Base-by-base conservation (phyloP, 495 filamentous ascomycete species). In the Penicillium arizonense region DNA sequence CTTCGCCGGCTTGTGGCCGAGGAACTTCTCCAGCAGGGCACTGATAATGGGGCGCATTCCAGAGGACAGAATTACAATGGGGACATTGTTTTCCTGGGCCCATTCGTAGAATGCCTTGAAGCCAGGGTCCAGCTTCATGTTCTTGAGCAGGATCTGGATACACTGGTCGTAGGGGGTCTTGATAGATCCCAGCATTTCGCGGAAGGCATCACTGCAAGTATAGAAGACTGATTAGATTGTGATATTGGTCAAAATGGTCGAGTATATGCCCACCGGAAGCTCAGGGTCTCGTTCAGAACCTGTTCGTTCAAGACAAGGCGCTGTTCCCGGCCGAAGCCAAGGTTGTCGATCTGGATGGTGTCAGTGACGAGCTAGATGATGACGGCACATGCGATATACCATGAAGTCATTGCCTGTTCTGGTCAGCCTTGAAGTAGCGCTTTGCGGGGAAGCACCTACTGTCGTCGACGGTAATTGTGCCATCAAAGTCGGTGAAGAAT, bases 401-500 rank as follows among this genome's bases (percentile, higher is more conserved):
- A 97, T 78, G 71, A 79, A 94, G 77, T 97, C 91, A 78, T 97
- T 97, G 82, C 87, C 83, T 87, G 43, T 45, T 16, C 36, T 16
- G n/a, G 49, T 71, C 52, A 68, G 62, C 63, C 53, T 26, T 35
- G 14, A n/a, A 38, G 33, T 38, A 2, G 18, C 35, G 14, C 3
- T 18, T 32, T 32, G 24, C 20, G 30, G 33, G 36, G 33, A 41
- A 28, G 33, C 28, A 75, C 82, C 68, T 59, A 84, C 85, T 93
- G 73, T 96, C 91, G 58, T 88, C 81, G 50, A 88, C 75, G 28
- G 92, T 97, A 61, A 97, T 94, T 30, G 94, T 97, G 47, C 93
- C 93, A 64, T 97, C 93, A 57, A 97, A 97, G 70, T 97, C 93
- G 36, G 92, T 93, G 77, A 97, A 97, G 78, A 97, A 96, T 71